A percentile compares a stretch with the other conserved stretches of the same genome.
phyloP scores from a whole-genome alignment of 495 filamentous ascomycete species.

The Aspergillus bertholletiae region DNA sequence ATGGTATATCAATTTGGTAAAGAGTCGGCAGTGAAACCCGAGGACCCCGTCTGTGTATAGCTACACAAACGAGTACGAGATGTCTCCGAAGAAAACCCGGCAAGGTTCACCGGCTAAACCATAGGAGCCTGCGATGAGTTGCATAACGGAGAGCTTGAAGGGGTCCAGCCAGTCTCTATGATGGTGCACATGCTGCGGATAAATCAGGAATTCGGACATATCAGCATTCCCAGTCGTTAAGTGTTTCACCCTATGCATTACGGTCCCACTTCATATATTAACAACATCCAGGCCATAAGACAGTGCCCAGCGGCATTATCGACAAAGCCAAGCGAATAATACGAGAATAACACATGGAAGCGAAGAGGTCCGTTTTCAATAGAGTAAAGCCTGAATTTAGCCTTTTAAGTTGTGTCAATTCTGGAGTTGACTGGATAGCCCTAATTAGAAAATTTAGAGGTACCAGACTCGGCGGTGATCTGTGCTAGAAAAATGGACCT shows the following conservation, averaged over 20 bases:
- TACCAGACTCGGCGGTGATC: not conserved
- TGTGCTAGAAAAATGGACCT: not conserved
- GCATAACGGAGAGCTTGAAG: not conserved
- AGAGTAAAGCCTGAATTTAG: not conserved
- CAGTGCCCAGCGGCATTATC: too few relatives aligned
- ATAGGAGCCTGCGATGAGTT: not conserved
- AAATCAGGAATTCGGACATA: not conserved
- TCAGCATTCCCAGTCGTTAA: not conserved
- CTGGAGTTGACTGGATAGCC: not conserved
- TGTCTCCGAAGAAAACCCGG: not conserved
- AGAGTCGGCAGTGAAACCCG: too few relatives aligned
- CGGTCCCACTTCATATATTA: slow-evolving; percentile 3
- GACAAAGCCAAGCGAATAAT: too few relatives aligned
- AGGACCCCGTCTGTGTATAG: too few relatives aligned
- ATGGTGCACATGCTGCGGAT: not conserved
- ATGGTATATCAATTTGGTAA: too few relatives aligned
- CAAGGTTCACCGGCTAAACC: not conserved
- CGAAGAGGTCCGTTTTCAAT: not conserved
- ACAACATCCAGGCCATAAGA: not conserved
- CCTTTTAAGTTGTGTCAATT: not conserved
- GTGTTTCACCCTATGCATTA: slow-evolving; percentile 2
- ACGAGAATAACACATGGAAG: too few relatives aligned
- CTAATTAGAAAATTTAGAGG: not conserved
- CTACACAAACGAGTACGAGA: not conserved
- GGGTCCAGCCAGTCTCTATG: too few relatives aligned